Evolutionary conservation across 768 basidiomycete species (phyloP), one percentile per base, ranked within the genome.

Genomic region (Pleurotus eryngii): DNA sequence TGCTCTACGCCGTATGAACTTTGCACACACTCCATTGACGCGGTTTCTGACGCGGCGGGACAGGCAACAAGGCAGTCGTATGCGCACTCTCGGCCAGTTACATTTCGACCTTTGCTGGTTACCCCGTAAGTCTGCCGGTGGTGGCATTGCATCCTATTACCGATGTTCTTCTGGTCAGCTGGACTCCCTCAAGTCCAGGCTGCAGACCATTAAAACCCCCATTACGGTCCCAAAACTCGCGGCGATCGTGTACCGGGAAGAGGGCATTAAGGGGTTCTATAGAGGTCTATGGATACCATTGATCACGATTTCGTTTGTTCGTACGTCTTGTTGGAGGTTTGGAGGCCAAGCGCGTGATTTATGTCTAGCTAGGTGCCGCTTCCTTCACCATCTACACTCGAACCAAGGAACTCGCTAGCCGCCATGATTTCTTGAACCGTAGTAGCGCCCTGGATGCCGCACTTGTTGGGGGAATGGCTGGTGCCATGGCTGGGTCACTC

Each of bases 221-320:
- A 82, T 90, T 62, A 83, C 90, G 6, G 85, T 96, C 55, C 84
- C 85, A 24, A 81, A 77, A 65, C 82, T 91, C 60, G 85, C 91
- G 57, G 73, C 77, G 24, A 73, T 86, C 62, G 86, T 94, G 24
- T 91, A 90, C 71, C 81, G 82, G 27, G 92, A 94, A 65, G 89
- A 94, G 73, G 88, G 93, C n/a, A 72, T 92, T 35, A 81, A 81
- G 62, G 95, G 96, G 55, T 98, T 94, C 73, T 96, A 92, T 71
- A 82, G 94, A 57, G 92, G 92, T 57, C 67, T 95, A 50, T 92
- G 90, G 85, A 90, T 98, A 64, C 95, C 96, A 47, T 82, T 98
- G 56, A 79, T 94, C 72, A 96, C 95, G 7, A 98, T 98, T 64
- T 94, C 95, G 4, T 93, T 96, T 69, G 95, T 98, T 70, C 92